Percentiles rank a stretch among this genome's conserved stretches.
These are phyloP conservation scores for Suhomyces bokatorum DNA, from an alignment of 1,139 yeast genomes.

Conservation along the genomic window DNA sequence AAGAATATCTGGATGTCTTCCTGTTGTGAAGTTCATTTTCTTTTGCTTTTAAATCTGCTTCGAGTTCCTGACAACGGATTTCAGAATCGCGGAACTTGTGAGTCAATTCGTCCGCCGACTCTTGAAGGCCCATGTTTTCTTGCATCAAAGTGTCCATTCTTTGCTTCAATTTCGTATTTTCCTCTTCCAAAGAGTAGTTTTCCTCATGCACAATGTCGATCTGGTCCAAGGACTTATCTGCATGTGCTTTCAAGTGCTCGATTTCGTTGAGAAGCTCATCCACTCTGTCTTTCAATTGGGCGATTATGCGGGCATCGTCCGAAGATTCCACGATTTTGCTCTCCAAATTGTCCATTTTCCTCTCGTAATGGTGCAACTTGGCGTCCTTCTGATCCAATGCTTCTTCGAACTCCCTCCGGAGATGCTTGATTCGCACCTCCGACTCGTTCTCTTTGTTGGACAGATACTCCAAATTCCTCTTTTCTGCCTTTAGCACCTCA, in stretches of 20 bases:
- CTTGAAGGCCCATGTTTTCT: background rate
- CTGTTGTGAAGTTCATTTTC: background rate
- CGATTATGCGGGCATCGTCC: constrained; percentile 8
- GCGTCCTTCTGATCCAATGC: constrained; percentile 19
- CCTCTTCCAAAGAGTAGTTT: constrained; percentile 5
- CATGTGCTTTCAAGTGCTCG: constrained; percentile 21
- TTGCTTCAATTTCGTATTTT: background rate
- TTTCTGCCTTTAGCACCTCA: constrained; percentile 15
- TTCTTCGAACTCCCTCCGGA: constrained; percentile 13
- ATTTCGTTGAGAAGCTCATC: constrained; percentile 10
- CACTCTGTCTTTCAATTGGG: constrained; percentile 15
- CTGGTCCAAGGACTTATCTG: constrained; percentile 14
- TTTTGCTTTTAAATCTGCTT: background rate
- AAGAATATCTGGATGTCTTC: background rate
- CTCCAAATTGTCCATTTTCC: constrained; percentile 9
- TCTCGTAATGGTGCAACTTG: constrained; percentile 13
- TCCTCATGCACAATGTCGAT: constrained; percentile 6
- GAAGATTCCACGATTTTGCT: constrained; percentile 4
- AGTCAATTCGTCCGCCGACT: background rate
- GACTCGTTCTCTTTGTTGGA: constrained; percentile 20
- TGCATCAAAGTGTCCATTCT: background rate
- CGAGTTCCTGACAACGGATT: background rate
- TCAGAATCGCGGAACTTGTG: constrained; percentile 1
- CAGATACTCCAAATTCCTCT: constrained; percentile 11
- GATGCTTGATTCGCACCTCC: constrained; percentile 8